These are phyloP conservation scores for Ramalina peruviana DNA, from an alignment of 495 filamentous ascomycete genomes.

Conservation along the genomic window DNA sequence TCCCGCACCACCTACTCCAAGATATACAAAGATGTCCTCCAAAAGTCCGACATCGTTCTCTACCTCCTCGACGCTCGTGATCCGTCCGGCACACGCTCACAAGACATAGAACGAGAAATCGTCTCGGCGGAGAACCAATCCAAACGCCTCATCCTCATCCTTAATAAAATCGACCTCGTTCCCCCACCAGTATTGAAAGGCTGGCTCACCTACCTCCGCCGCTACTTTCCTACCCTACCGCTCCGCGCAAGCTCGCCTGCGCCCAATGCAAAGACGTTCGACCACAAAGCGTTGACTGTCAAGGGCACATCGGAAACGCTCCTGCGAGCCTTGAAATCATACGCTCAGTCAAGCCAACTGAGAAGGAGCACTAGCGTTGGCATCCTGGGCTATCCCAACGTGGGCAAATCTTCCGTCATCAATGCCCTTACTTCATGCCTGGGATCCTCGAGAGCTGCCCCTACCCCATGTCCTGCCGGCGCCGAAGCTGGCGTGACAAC, in stretches of 20 bases:
- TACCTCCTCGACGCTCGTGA: conserved; percentile 93
- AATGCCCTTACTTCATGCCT: conserved; percentile 79
- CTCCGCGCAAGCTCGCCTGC: conserved; percentile 75
- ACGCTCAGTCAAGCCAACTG: conserved; percentile 67
- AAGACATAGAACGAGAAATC: conserved; percentile 77
- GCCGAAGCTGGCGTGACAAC: conserved; percentile 93
- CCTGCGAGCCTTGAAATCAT: conserved; percentile 84
- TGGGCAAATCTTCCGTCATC: conserved; percentile 94
- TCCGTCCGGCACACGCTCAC: conserved; percentile 80
- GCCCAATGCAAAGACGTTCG: conserved; percentile 78
- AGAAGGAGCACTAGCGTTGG: conserved; percentile 86
- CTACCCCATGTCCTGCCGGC: conserved; percentile 67
- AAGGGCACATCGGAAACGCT: conserved; percentile 75
- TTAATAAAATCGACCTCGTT: conserved; percentile 95
- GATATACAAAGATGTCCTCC: conserved; percentile 89
- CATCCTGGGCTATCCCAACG: conserved; percentile 93
- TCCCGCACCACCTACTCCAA: conserved; percentile 86
- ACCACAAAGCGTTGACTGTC: conserved; percentile 78
- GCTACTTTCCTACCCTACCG: conserved; percentile 86
- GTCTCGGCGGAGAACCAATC: conserved; percentile 70
- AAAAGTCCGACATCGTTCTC: conserved; percentile 76
- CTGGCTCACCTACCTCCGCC: conserved; percentile 75
- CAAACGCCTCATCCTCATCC: conserved; percentile 81
- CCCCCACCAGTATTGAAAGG: conserved; percentile 65
- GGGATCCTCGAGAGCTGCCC: conserved; percentile 31